Conservation (phyloP, 768 basidiomycete species). For the Tremella yokohamensis region DNA sequence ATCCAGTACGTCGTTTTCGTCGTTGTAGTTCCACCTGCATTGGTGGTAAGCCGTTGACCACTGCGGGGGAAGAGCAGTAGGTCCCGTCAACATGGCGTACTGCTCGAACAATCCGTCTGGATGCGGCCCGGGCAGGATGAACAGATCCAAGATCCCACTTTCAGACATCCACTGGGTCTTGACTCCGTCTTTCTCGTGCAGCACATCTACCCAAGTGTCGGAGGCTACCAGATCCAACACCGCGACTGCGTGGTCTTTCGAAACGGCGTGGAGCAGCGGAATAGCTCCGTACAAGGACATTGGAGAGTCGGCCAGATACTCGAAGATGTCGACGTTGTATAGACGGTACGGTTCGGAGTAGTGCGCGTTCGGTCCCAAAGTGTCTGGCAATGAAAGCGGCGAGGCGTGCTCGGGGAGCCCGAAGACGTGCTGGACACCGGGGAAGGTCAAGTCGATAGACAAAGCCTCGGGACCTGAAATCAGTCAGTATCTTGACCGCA, state of each 20-base stretch:
- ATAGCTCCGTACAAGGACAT: constrained; percentile 84
- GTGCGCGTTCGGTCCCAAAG: constrained; percentile 63
- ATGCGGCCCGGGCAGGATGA: constrained; percentile 87
- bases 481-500: not conserved
- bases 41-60: constrained; percentile 95
- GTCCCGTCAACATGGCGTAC: constrained; percentile 79
- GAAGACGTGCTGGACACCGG: constrained; percentile 82
- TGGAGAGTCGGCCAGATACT: constrained; percentile 68
- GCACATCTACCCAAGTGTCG: constrained; percentile 93
- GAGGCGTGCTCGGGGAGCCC: constrained; percentile 97
- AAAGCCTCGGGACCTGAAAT: constrained; percentile 83
- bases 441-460: constrained; percentile 88
- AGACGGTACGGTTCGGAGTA: constrained; percentile 91
- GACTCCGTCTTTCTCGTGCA: constrained; percentile 59
- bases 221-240: constrained; percentile 82
- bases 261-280: constrained; percentile 89
- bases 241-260: constrained; percentile 78
- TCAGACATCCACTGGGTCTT: constrained; percentile 96
- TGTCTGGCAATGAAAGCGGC: constrained; percentile 79
- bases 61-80: constrained; percentile 78
- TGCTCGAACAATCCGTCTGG: constrained; percentile 77
- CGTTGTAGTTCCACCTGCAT: constrained; percentile 97
- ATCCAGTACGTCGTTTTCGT: constrained; percentile 75
- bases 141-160: constrained; percentile 89
- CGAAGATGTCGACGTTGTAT: constrained; percentile 93